Base-by-base conservation (phyloP, 2,329 filamentous ascomycete species). In the Aureobasidium sp. region DNA sequence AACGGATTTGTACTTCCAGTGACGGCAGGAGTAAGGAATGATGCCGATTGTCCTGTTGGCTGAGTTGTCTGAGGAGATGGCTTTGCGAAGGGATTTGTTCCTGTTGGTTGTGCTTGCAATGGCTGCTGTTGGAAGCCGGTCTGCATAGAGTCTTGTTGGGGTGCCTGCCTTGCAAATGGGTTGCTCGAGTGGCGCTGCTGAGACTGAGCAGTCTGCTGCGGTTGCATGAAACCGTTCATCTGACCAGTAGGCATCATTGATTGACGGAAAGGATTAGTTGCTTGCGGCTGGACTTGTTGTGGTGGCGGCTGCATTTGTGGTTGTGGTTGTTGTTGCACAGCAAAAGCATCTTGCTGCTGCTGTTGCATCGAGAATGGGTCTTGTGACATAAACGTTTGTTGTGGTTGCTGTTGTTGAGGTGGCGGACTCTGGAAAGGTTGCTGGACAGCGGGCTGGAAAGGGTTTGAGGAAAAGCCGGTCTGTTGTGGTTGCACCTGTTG, bases 1-100 rank as follows among this genome's bases (percentile, higher is more conserved):
- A 97, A 97, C 0, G 94, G 94, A 69, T 99, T 99, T 2, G 92
- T 97, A 69, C 85, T 91, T 9, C 91, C 92, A 0, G 92, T 97
- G 1, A 88, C 83, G 69, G 93, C 91, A 2, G 91, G 76, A 53
- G 81, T 69, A 42, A 64, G 72, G n/a, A 74, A 72, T 3, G 72
- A 69, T 13, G 71, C 64, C 8, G 76, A 64, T 29, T 75, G 73
- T 21, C 75, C 71, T 14, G 76, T 69, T 42, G 70, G 68, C 49
- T 75, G 70, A 47, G 73, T 69, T 37, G 80, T 75, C 21, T 80
- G 75, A 1, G 76, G 66, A 50, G 78, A 81, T 49, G 85, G 82
- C 25, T 47, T 63, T 4, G 86, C 82, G 69, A 90, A 90, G 0
- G 87, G 87, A 68, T 90, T 90, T 1, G 86, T 89, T 50, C 86